These are phyloP conservation scores for Xylaria sp. DNA, from an alignment of 2,329 filamentous ascomycete genomes.

Conservation along the genomic window DNA sequence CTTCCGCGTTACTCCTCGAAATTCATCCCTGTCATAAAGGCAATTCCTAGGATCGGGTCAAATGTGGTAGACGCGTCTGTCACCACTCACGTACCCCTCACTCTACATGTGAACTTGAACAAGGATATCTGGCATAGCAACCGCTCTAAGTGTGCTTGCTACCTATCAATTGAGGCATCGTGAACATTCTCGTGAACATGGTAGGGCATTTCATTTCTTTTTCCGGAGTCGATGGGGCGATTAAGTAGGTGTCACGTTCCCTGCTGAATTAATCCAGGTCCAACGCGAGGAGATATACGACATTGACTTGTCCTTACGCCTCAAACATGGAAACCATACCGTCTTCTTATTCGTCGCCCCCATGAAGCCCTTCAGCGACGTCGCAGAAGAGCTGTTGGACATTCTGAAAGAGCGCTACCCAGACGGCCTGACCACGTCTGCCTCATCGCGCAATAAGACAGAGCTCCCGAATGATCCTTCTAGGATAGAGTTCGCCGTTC, in stretches of 20 bases:
- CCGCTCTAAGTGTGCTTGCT: no score
- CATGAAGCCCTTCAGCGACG: slow-evolving; percentile 56
- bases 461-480: slow-evolving; percentile 45
- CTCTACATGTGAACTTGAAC: no score
- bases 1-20: slow-evolving; percentile 15
- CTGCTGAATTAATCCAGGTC: slow-evolving; percentile 26
- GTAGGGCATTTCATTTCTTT: slow-evolving; percentile 9
- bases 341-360: slow-evolving; percentile 69
- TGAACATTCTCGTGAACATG: slow-evolving; percentile 16
- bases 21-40: slow-evolving; percentile 12
- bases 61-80: no score
- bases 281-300: slow-evolving; percentile 26
- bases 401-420: slow-evolving; percentile 62
- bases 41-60: no score
- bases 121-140: no score
- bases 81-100: no score
- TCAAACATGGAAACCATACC: slow-evolving; percentile 74
- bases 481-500: slow-evolving; percentile 51
- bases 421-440: slow-evolving; percentile 48
- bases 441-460: slow-evolving; percentile 39
- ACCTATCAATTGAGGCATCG: no score
- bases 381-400: slow-evolving; percentile 61
- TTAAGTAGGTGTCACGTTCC: background rate
- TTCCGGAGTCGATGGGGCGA: background rate
- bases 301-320: slow-evolving; percentile 59